Conservation (phyloP, 192 early-diverging fungal species). For the Chytriomyces confervae region DNA sequence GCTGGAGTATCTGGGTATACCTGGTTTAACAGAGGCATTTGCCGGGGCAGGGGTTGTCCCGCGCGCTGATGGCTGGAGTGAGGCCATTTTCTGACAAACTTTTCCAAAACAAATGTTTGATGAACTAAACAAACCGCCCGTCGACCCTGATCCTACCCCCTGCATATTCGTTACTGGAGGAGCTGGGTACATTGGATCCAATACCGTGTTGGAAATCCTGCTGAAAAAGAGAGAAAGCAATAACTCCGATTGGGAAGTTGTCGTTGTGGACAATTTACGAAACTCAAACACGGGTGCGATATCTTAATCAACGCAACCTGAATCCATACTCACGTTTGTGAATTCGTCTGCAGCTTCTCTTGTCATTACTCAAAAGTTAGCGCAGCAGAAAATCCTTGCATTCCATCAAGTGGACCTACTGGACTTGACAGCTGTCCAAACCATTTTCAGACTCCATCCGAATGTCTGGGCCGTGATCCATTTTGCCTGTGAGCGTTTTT, state of each 20-base stretch:
- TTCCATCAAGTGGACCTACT: slow-evolving; percentile 76
- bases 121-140: no score
- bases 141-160: neutral
- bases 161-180: slow-evolving; percentile 47
- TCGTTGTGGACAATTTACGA: slow-evolving; percentile 84
- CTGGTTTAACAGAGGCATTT: no score
- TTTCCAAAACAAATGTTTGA: no score
- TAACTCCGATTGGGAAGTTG: slow-evolving; percentile 58
- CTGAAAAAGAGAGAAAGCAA: slow-evolving; percentile 47
- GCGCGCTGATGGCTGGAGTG: neutral
- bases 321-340: neutral
- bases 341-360: slow-evolving; percentile 42
- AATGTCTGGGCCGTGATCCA: slow-evolving; percentile 31
- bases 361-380: slow-evolving; percentile 11
- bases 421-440: slow-evolving; percentile 59
- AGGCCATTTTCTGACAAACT: neutral
- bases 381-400: slow-evolving; percentile 48
- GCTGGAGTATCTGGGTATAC: no score
- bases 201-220: slow-evolving; percentile 79
- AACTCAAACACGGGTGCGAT: slow-evolving; percentile 44
- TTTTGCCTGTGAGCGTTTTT: slow-evolving; percentile 25
- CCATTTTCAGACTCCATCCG: slow-evolving; percentile 60
- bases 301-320: neutral
- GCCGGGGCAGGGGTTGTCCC: no score
- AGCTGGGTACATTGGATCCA: slow-evolving; percentile 84